A percentile compares a stretch with the other conserved stretches of the same genome.
These are phyloP conservation scores for Decorospora gaudefroyi DNA, from an alignment of 2,329 filamentous ascomycete genomes.

Conservation along the genomic window DNA sequence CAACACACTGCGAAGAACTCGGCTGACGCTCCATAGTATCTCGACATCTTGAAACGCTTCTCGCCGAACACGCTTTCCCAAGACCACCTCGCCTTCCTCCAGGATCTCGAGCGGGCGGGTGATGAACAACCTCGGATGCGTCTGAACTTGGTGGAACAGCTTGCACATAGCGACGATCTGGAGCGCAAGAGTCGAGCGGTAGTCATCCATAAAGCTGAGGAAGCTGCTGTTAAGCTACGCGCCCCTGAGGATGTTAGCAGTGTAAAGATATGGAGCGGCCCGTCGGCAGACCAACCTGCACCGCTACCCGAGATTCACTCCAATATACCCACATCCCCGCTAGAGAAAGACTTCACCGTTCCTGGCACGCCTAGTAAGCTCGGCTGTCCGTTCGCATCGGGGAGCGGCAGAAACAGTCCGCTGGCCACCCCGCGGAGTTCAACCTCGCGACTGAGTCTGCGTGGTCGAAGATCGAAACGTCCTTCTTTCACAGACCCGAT, in stretches of 20 bases:
- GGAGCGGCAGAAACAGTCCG: conserved; percentile 52
- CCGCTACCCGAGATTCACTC: conserved; percentile 31
- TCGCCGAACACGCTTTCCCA: conserved; percentile 46
- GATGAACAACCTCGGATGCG: conserved; percentile 33
- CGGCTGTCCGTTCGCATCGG: conserved; percentile 75
- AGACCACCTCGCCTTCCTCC: conserved; percentile 48
- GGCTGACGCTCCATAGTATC: conserved; percentile 43
- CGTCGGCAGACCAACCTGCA: conserved; percentile 38
- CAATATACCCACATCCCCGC: conserved; percentile 48
- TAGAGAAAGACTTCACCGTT: conserved; percentile 91
- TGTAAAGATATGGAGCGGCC: conserved; percentile 51
- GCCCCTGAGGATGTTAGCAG: conserved; percentile 30
- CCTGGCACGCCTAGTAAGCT: conserved; percentile 78
- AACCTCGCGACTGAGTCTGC: conserved; percentile 44
- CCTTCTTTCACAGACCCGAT: conserved; percentile 52
- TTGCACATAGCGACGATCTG: conserved; percentile 43
- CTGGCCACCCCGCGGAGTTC: conserved; percentile 51
- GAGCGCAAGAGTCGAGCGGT: conserved; percentile 42
- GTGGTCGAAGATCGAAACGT: conserved; percentile 47
- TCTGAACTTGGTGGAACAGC: conserved; percentile 43
- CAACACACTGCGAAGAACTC: not conserved
- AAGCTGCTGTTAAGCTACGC: conserved; percentile 37
- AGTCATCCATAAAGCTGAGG: conserved; percentile 44
- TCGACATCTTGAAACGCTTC: conserved; percentile 49
- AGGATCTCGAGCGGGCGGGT: conserved; percentile 46